Conservation (phyloP, 768 basidiomycete genomes). For the Naematelia aurantialba region DNA sequence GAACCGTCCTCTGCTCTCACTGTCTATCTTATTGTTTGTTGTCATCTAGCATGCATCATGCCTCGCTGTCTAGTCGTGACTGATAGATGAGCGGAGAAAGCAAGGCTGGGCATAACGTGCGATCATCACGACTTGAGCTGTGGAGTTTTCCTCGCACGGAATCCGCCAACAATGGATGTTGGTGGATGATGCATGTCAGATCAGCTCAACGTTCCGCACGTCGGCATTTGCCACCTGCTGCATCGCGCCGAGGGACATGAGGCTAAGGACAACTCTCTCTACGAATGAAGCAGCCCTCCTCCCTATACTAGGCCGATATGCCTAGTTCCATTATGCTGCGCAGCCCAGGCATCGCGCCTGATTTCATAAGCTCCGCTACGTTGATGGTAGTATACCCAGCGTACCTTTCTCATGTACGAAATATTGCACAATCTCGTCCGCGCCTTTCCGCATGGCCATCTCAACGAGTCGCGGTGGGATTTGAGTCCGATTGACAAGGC, state of each 20-base stretch:
- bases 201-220: not conserved
- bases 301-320: not conserved
- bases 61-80: too few species aligned
- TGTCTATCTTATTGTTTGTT: too few species aligned
- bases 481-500: slow-evolving; percentile 20
- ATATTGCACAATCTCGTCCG: slow-evolving; percentile 44
- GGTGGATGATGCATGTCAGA: not conserved
- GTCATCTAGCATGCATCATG: too few species aligned
- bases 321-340: slow-evolving; percentile 36
- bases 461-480: slow-evolving; percentile 30
- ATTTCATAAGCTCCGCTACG: not conserved
- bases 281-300: too few species aligned
- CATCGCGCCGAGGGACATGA: too few species aligned
- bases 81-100: too few species aligned
- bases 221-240: too few species aligned
- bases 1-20: too few species aligned
- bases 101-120: too few species aligned
- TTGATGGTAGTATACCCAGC: slow-evolving; percentile 7
- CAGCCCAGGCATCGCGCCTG: slow-evolving; percentile 35
- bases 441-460: slow-evolving; percentile 34
- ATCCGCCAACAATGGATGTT: not conserved
- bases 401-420: slow-evolving; percentile 47
- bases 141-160: too few species aligned
- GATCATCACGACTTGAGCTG: too few species aligned
- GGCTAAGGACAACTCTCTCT: too few species aligned